Evolutionary conservation across 1,284 basidiomycete species (phyloP), one percentile per base, ranked within the genome.

Genomic region (Grifola frondosa): DNA sequence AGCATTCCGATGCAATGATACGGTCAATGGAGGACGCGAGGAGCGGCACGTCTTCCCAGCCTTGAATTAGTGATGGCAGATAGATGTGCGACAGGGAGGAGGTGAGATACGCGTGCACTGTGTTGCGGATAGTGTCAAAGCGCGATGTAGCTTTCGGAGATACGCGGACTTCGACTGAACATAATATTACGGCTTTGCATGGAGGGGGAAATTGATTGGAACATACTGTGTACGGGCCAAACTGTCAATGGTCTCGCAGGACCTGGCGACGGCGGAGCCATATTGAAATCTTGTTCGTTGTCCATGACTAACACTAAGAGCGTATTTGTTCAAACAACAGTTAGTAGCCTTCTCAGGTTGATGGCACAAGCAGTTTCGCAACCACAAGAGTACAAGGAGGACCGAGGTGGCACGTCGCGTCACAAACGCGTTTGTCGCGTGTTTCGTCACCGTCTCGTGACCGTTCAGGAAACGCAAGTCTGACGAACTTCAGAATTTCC

Each of bases 141-240:
- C 86, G 78, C 20, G 84, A 73, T 10, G 83, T 80, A 13, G 86
- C 78, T 40, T 76, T 73, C 3, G 80, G 66, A 30, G 77, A 71
- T 20, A 93, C 70, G 33, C 91, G 80, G 5, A 91, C 91, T 70
- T 96, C 91, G 58, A 95, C 92, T 95, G 53, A 23, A 44, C n/a
- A n/a, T n/a, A n/a, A n/a, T n/a, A n/a, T n/a, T n/a, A n/a, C n/a
- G n/a, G n/a, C n/a, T n/a, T n/a, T n/a, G n/a, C n/a, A n/a, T n/a
- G n/a, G 33, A 31, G 26, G 6, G 30, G 16, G 22, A 30, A 19
- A 31, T 15, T 30, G 4, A 35, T 24, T n/a, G 15, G 28, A 4
- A 49, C 74, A 49, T 48, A 81, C 82, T 68, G 48, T 85, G 82
- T 2, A 84, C 74, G 1, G 78, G 74, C 80, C 80, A 82, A 55